Percentiles rank a stretch among this genome's conserved stretches.
Evolutionary conservation across 192 early-diverging fungal species (phyloP).

Genomic region (Ambispora gerdemannii): DNA sequence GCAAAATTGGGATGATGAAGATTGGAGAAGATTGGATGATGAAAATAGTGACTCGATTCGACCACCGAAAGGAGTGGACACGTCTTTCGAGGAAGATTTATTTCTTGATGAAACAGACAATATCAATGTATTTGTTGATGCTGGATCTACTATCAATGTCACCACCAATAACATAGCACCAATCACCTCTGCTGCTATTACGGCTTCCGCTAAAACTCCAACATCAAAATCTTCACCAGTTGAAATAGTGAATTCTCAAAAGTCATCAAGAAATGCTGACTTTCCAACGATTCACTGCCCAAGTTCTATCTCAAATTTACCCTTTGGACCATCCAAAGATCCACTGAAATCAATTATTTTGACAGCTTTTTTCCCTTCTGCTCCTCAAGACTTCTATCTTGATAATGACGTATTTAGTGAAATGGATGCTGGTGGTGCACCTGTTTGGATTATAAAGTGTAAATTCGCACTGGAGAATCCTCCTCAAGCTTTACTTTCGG

Average conservation of each 20-base stretch:
- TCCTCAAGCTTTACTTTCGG: slow-evolving; percentile 40
- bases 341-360: slow-evolving; percentile 49
- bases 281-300: too few species aligned
- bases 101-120: slow-evolving; percentile 31
- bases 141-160: not conserved
- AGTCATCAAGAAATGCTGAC: not conserved
- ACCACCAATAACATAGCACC: not conserved
- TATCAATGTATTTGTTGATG: not conserved
- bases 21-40: slow-evolving; percentile 43
- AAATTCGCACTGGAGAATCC: slow-evolving; percentile 43
- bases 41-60: slow-evolving; percentile 15
- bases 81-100: too few species aligned
- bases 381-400: slow-evolving; percentile 35
- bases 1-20: slow-evolving; percentile 53
- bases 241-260: not conserved
- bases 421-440: slow-evolving; percentile 53
- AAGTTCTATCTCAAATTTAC: slow-evolving; percentile 33
- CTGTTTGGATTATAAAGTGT: slow-evolving; percentile 42
- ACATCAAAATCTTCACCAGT: not conserved
- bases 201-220: not conserved
- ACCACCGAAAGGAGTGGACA: too few species aligned
- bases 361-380: slow-evolving; percentile 45
- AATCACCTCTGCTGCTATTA: not conserved
- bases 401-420: slow-evolving; percentile 41
- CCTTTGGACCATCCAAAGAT: slow-evolving; percentile 56